phyloP scores from a whole-genome alignment of 768 basidiomycete genomes.

The Panaeolus cyanescens region DNA sequence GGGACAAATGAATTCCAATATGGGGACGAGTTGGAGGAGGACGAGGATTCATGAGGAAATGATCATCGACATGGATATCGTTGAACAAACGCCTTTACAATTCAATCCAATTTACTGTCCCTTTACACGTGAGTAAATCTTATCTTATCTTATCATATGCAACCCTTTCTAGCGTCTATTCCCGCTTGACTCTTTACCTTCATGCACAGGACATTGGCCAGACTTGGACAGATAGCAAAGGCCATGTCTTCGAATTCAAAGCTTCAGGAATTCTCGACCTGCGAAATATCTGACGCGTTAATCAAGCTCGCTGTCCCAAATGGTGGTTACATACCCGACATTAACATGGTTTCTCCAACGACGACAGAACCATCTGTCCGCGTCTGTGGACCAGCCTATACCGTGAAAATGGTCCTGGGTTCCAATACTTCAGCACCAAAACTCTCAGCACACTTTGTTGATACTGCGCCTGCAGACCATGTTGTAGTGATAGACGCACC shows the following conservation, averaged over 20 bases:
- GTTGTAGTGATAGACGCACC: constrained; percentile 80
- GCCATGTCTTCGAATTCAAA: constrained; percentile 14
- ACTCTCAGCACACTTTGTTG: constrained; percentile 77
- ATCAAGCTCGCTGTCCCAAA: constrained; percentile 71
- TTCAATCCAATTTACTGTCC: not conserved
- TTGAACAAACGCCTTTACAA: not conserved
- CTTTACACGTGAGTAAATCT: constrained; percentile 12
- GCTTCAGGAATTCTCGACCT: constrained; percentile 58
- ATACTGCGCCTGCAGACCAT: constrained; percentile 64
- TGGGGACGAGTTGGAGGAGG: constrained; percentile 77
- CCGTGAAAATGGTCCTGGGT: constrained; percentile 76
- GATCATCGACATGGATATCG: constrained; percentile 1
- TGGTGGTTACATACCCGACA: constrained; percentile 83
- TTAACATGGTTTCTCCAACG: constrained; percentile 56
- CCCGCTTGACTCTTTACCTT: not conserved
- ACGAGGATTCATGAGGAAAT: constrained; percentile 47
- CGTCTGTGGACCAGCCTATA: constrained; percentile 81
- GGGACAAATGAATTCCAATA: constrained; percentile 61
- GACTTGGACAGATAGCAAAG: constrained; percentile 12
- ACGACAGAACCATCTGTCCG: constrained; percentile 29
- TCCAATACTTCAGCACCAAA: constrained; percentile 64
- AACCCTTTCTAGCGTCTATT: not conserved
- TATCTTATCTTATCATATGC: constrained; percentile 24
- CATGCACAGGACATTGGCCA: constrained; percentile 18
- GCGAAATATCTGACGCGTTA: constrained; percentile 89